These are phyloP conservation scores for Achlya hypogyna DNA, from an alignment of 352 stramenopile species.

Conservation along the genomic window DNA sequence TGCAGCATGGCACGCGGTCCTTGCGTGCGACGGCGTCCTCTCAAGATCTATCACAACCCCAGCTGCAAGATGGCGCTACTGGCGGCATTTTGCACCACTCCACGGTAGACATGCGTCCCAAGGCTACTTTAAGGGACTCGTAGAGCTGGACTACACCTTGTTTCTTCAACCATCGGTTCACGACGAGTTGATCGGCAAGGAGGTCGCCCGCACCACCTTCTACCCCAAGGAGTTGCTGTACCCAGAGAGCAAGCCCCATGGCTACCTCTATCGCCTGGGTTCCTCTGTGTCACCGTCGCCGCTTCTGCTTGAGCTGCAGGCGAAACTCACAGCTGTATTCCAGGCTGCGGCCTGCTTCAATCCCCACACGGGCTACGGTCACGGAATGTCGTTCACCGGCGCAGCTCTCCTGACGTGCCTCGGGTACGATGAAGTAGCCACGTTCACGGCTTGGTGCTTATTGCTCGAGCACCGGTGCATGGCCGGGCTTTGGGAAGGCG, in stretches of 20 bases:
- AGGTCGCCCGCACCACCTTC: constrained; percentile 14
- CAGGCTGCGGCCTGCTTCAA: background rate
- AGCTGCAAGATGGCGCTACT: background rate
- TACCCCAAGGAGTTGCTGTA: constrained; percentile 13
- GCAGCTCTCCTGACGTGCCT: background rate
- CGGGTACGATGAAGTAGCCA: background rate
- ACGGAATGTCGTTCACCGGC: constrained; percentile 4
- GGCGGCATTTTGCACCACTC: background rate
- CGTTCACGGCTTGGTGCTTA: background rate
- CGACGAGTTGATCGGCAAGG: background rate
- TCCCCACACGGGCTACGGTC: constrained; percentile 1
- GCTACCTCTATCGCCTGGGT: background rate
- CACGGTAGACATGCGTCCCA: background rate
- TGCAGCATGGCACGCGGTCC: background rate
- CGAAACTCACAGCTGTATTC: background rate
- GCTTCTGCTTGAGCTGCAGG: background rate
- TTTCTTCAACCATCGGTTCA: background rate
- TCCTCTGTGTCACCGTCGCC: background rate
- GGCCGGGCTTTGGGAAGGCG: background rate
- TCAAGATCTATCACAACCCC: background rate
- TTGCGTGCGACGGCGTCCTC: background rate
- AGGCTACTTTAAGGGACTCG: background rate
- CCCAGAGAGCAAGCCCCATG: background rate
- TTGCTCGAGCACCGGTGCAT: background rate
- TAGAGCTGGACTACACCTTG: background rate